A percentile compares a stretch with the other conserved stretches of the same genome.
These are phyloP conservation scores for Simmondsia chinensis DNA, from an alignment of 148 eudicot genomes.

Conservation along the genomic window DNA sequence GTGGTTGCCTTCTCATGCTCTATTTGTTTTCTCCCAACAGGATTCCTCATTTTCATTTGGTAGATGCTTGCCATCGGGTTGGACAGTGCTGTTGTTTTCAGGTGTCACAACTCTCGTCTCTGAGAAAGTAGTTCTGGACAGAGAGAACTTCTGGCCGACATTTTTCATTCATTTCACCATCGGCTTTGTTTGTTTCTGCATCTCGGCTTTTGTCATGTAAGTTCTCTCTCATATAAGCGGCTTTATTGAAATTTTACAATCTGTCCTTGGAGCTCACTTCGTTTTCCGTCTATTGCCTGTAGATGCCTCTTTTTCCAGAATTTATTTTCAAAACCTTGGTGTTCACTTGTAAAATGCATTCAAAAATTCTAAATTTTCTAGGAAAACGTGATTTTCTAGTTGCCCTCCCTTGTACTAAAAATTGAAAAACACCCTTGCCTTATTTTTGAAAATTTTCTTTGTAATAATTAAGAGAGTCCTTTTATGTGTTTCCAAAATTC, in stretches of 20 bases:
- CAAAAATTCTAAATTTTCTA: too few species aligned
- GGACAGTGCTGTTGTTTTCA: constrained; percentile 51
- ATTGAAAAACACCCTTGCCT: too few species aligned
- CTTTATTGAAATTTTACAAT: too few species aligned
- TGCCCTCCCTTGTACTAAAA: too few species aligned
- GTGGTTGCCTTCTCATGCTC: background rate
- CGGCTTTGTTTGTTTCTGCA: constrained; percentile 62
- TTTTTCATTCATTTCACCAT: constrained; percentile 61
- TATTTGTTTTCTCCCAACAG: constrained; percentile 24
- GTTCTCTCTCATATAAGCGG: constrained; percentile 17
- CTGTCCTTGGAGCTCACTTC: background rate
- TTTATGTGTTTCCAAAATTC: too few species aligned
- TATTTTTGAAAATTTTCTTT: too few species aligned
- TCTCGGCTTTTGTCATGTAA: constrained; percentile 67
- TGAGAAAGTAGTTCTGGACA: constrained; percentile 66
- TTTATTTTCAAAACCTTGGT: too few species aligned
- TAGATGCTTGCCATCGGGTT: constrained; percentile 85
- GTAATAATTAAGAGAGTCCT: too few species aligned
- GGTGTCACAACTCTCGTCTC: constrained; percentile 50
- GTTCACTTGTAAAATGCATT: too few species aligned
- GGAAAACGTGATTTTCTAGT: too few species aligned
- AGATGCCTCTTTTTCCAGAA: too few species aligned
- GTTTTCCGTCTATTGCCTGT: too few species aligned
- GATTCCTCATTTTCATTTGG: constrained; percentile 68
- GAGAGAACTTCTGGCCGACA: constrained; percentile 58